Evolutionary conservation across 257 asterid species (phyloP).

Genomic region (Nicotiana sylvestris): DNA sequence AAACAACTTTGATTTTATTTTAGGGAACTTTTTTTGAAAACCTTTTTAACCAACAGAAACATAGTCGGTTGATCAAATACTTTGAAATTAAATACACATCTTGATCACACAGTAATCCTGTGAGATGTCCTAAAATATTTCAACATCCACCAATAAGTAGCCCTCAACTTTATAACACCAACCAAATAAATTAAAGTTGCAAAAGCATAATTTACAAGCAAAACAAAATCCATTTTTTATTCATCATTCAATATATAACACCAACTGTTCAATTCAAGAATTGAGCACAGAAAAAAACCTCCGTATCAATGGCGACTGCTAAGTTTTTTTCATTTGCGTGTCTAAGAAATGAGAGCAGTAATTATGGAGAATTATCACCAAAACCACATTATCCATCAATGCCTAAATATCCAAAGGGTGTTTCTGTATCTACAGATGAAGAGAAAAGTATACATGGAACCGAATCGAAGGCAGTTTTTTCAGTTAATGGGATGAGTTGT

Average conservation of each 20-base stretch:
- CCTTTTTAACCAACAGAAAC: no score
- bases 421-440: conserved; percentile 10
- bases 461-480: conserved; percentile 51
- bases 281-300: not conserved
- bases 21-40: no score
- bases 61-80: no score
- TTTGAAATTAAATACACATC: not conserved
- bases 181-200: no score
- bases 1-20: no score
- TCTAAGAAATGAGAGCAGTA: conserved; percentile 15
- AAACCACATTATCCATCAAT: conserved; percentile 41
- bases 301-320: not conserved
- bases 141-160: no score
- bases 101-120: not conserved
- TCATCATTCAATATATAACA: no score
- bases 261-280: not conserved
- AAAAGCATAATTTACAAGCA: no score
- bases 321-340: conserved; percentile 35
- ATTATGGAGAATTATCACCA: conserved; percentile 14
- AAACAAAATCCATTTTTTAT: no score
- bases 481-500: conserved; percentile 79
- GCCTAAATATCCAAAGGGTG: conserved; percentile 32
- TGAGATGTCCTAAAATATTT: no score
- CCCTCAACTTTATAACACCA: no score
- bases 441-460: conserved; percentile 38